These are phyloP conservation scores for Bertia moriformis DNA, from an alignment of 2,329 filamentous ascomycete species.

Conservation along the genomic window DNA sequence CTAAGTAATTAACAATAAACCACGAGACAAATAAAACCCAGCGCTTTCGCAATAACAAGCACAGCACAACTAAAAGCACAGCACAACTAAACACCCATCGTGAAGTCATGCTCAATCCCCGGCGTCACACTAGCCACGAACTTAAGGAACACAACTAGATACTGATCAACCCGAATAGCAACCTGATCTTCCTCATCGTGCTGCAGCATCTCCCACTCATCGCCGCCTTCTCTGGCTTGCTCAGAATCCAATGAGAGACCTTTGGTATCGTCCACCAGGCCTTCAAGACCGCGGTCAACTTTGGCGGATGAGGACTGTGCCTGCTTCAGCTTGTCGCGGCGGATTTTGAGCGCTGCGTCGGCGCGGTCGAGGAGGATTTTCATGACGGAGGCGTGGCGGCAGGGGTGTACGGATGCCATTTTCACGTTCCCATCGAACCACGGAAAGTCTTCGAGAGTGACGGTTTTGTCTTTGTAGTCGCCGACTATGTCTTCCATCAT, in stretches of 20 bases:
- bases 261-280: conserved; percentile 67
- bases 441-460: conserved; percentile 92
- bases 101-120: conserved; percentile 94
- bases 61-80: not conserved
- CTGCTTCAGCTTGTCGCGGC: conserved; percentile 36
- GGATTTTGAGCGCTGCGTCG: conserved; percentile 79
- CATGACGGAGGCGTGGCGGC: conserved; percentile 96
- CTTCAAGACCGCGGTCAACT: conserved; percentile 53
- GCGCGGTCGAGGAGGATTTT: conserved; percentile 91
- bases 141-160: conserved; percentile 35
- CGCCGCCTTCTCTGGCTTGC: conserved; percentile 11
- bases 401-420: conserved; percentile 93
- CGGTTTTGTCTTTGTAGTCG: conserved; percentile 96
- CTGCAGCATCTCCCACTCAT: conserved; percentile 54
- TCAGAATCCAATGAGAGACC: conserved; percentile 39
- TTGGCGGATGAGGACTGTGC: not conserved
- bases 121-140: conserved; percentile 84
- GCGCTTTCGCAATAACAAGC: not conserved
- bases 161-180: conserved; percentile 32
- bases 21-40: too few species aligned
- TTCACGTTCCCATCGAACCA: conserved; percentile 85
- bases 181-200: conserved; percentile 33
- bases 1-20: too few species aligned
- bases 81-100: conserved; percentile 68
- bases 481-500: conserved; percentile 98